Percentiles rank a stretch among this genome's conserved stretches.
Evolutionary conservation across 345 rosid species (phyloP).

Genomic region (Anastatica hierochuntica): DNA sequence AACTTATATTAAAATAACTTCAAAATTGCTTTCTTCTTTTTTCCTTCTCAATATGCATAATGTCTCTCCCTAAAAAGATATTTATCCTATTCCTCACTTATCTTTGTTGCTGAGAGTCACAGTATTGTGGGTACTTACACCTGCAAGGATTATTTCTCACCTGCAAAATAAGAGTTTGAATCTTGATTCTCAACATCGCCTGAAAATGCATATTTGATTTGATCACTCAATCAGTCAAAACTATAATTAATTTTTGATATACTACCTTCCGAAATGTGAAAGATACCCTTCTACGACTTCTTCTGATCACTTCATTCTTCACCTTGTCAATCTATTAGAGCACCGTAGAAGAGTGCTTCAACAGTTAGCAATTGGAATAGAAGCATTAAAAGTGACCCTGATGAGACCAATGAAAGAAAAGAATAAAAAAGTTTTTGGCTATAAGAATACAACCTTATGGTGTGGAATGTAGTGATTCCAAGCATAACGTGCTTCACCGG

Average conservation of each 20-base stretch:
- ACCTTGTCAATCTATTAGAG: conserved; percentile 66
- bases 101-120: conserved; percentile 47
- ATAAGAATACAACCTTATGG: conserved; percentile 54
- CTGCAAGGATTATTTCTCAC: conserved; percentile 60
- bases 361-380: neutral
- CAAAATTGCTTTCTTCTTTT: neutral
- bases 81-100: neutral
- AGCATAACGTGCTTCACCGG: conserved; percentile 93
- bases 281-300: conserved; percentile 75
- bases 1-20: too few species aligned
- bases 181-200: neutral
- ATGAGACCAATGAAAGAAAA: neutral
- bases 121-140: conserved; percentile 64
- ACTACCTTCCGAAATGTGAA: conserved; percentile 84
- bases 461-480: conserved; percentile 98
- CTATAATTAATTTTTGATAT: neutral
- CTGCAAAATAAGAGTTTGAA: conserved; percentile 34
- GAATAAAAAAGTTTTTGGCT: neutral
- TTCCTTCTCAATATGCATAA: neutral
- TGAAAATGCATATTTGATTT: too few species aligned
- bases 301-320: conserved; percentile 49
- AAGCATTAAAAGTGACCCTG: too few species aligned
- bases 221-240: too few species aligned
- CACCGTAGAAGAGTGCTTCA: neutral
- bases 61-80: neutral